Evolutionary conservation across 2,329 filamentous ascomycete genomes (phyloP).

Genomic region (Claviceps maximensis): DNA sequence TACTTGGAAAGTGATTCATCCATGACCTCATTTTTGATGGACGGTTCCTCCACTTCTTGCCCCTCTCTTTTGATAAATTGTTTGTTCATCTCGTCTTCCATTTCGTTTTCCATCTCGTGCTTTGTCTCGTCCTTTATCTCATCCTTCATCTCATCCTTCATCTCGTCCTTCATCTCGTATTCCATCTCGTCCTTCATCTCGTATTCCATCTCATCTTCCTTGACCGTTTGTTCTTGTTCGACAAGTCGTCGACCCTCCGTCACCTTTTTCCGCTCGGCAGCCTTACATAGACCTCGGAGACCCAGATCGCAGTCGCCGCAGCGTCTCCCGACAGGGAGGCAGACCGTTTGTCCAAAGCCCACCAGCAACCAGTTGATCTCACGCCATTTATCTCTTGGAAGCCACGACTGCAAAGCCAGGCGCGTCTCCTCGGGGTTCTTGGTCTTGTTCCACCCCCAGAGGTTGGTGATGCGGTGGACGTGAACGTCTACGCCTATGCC

Average conservation of each 20-base stretch:
- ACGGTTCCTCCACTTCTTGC: conserved; percentile 9
- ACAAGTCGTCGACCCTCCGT: conserved; percentile 36
- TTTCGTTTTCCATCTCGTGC: too few relatives aligned
- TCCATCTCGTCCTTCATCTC: too few relatives aligned
- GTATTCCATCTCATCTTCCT: conserved; percentile 14
- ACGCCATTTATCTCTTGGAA: conserved; percentile 75
- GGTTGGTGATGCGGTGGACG: conserved; percentile 85
- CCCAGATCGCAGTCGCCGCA: conserved; percentile 83
- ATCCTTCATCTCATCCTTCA: too few relatives aligned
- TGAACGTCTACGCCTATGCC: conserved; percentile 93
- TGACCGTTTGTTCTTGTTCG: conserved; percentile 15
- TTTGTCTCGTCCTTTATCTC: too few relatives aligned
- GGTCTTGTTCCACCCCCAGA: conserved; percentile 84
- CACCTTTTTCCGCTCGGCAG: conserved; percentile 53
- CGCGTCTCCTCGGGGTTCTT: conserved; percentile 74
- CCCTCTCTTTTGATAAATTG: conserved; percentile 13
- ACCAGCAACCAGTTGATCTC: conserved; percentile 87
- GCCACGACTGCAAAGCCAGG: conserved; percentile 61
- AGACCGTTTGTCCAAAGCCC: conserved; percentile 77
- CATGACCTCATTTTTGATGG: conserved; percentile 11
- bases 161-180: too few relatives aligned
- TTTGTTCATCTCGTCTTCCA: conserved; percentile 12
- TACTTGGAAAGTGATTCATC: neutral
- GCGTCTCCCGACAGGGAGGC: conserved; percentile 61
- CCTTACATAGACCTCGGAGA: conserved; percentile 59